Percentiles rank a stretch among this genome's conserved stretches.
These are phyloP conservation scores for Biscutella laevigata DNA, from an alignment of 441 rosid genomes.

Conservation along the genomic window DNA sequence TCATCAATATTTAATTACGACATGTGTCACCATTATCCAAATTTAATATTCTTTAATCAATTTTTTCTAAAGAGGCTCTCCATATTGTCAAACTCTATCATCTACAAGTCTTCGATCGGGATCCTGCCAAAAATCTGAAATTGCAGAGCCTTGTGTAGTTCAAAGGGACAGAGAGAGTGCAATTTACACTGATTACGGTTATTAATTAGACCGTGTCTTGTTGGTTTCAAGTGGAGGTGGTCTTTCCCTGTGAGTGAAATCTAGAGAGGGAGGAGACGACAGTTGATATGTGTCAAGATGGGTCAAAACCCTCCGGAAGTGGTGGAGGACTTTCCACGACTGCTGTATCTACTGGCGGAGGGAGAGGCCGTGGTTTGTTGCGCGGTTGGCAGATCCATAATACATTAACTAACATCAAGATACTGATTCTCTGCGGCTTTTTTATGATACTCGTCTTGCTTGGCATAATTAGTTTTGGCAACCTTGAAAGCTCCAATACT, in stretches of 20 bases:
- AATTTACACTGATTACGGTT: slow-evolving; percentile 5
- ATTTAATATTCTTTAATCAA: slow-evolving; percentile 3
- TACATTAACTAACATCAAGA: slow-evolving; percentile 93
- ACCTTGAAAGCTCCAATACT: slow-evolving; percentile 61
- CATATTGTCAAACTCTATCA: slow-evolving; percentile 6
- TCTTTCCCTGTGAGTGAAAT: slow-evolving; percentile 9
- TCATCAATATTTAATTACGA: slow-evolving; percentile 3
- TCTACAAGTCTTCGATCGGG: not conserved
- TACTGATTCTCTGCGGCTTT: slow-evolving; percentile 90
- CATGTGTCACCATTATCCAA: slow-evolving; percentile 12
- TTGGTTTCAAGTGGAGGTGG: slow-evolving; percentile 8
- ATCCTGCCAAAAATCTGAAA: slow-evolving; percentile 9
- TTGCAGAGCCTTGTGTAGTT: slow-evolving; percentile 1
- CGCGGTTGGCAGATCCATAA: slow-evolving; percentile 85
- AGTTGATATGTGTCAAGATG: slow-evolving; percentile 32
- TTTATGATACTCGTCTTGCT: slow-evolving; percentile 89
- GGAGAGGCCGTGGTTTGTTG: slow-evolving; percentile 23
- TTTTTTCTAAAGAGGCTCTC: not conserved
- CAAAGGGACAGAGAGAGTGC: not conserved
- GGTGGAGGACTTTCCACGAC: slow-evolving; percentile 30
- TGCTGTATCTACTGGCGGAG: slow-evolving; percentile 16
- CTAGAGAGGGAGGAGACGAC: not conserved
- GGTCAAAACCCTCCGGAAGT: slow-evolving; percentile 28
- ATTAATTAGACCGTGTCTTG: slow-evolving; percentile 1
- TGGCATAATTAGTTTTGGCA: slow-evolving; percentile 76